A percentile compares a stretch with the other conserved stretches of the same genome.
phyloP scores from a whole-genome alignment of 228 moss, liverwort and hornwort genomes.

The Sphagnum fallax region DNA sequence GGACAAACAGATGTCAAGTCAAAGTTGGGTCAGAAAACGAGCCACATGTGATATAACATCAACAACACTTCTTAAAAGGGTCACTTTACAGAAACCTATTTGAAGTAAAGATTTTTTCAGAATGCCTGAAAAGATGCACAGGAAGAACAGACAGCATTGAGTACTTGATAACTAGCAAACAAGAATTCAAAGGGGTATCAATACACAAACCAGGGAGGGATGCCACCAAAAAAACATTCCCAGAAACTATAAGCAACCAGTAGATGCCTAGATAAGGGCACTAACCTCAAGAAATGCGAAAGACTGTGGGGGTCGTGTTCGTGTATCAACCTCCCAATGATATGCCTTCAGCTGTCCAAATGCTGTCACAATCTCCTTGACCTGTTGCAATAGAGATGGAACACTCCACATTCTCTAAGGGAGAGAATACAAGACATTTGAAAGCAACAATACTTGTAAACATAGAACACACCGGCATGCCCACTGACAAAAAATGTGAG shows the following conservation, averaged over 20 bases:
- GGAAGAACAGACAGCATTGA: too few relatives aligned
- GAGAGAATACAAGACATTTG: neutral
- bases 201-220: too few relatives aligned
- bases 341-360: constrained; percentile 92
- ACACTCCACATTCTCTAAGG: neutral
- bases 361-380: constrained; percentile 77
- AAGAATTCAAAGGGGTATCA: too few relatives aligned
- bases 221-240: too few relatives aligned
- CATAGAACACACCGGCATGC: neutral
- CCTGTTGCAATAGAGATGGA: constrained; percentile 14
- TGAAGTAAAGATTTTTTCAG: too few relatives aligned
- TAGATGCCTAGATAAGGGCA: neutral
- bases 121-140: too few relatives aligned
- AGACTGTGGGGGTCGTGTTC: constrained; percentile 22
- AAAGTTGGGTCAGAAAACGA: neutral
- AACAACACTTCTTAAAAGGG: neutral
- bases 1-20: neutral
- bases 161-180: too few relatives aligned
- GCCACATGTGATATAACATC: neutral
- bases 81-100: too few relatives aligned
- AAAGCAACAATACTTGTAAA: neutral
- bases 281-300: constrained; percentile 70
- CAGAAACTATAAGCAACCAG: too few relatives aligned
- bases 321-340: constrained; percentile 56
- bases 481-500: too few relatives aligned